Evolutionary conservation across 768 basidiomycete species (phyloP), one percentile per base, ranked within the genome.

Genomic region (Myochromella boudieri): DNA sequence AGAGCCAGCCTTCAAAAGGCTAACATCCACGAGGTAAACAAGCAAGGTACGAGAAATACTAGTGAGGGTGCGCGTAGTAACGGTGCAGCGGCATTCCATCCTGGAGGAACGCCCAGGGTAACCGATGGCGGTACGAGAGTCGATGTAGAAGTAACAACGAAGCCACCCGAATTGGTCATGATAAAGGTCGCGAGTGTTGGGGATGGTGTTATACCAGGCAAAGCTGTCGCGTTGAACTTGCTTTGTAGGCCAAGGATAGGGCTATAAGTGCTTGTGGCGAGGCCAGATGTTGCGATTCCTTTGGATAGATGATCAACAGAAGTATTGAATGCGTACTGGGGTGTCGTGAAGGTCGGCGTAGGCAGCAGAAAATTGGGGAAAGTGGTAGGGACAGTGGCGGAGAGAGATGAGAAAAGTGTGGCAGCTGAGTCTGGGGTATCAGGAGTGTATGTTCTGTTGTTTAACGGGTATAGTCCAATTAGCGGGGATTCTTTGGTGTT

Each of bases 251-350:
- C 77, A 39, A 85, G 64, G 21, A 87, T 68, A 0, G 88, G 73
- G 27, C 63, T 69, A 58, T 91, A 91, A 3, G 87, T 88, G 62
- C 80, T 82, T 0, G 82, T 84, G 14, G 81, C 88, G 17, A 90
- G 79, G 27, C 80, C 86, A 14, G 81, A 74, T 3, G 67, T 51
- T 3, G 81, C 80, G 17, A 85, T 72, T 40, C 78, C 77, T 6
- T 84, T 82, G 2, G 76, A 59, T 12, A 71, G 49, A 3, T 78
- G 80, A 7, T 75, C 54, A 38, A 87, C 64, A 3, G 89, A 85
- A 0, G 85, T 74, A 55, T 90, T 90, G 59, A 90, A 81, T 6
- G 71, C 61, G 61, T 89, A 91, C 0, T 78, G 50, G 4, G 86
- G 85, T 1, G 80, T 81, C 7, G 80, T 72, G 53, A 76, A 76